Percentiles rank a stretch among this genome's conserved stretches.
phyloP scores from a whole-genome alignment of 2,329 filamentous ascomycete species.

The Coniochaeta sp. region DNA sequence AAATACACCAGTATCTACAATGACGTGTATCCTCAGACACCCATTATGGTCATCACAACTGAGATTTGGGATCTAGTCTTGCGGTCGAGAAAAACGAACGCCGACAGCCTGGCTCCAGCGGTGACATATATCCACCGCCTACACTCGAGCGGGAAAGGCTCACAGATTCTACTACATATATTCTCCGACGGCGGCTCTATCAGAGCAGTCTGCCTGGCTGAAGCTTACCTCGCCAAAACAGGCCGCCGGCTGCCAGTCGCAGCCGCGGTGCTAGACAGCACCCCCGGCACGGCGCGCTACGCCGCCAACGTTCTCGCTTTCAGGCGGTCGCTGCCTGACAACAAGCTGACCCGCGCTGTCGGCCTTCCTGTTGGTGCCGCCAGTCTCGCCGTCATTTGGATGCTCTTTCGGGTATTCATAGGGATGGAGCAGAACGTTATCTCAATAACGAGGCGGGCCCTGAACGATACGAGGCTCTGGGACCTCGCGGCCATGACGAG shows the following conservation, averaged over 20 bases:
- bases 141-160: background rate
- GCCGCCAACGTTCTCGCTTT: too few relatives aligned
- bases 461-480: constrained; percentile 15
- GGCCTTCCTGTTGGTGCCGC: constrained; percentile 9
- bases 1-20: constrained; percentile 40
- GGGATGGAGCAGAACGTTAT: constrained; percentile 12
- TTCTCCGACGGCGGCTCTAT: constrained; percentile 43
- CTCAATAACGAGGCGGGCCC: constrained; percentile 10
- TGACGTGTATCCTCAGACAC: constrained; percentile 31
- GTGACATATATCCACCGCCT: too few relatives aligned
- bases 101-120: constrained; percentile 11
- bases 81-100: constrained; percentile 8
- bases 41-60: constrained; percentile 30
- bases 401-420: constrained; percentile 6
- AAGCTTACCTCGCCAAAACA: constrained; percentile 23
- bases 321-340: too few relatives aligned
- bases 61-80: constrained; percentile 12
- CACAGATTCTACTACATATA: constrained; percentile 31
- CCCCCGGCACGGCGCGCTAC: too few relatives aligned
- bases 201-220: constrained; percentile 28
- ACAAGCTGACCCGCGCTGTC: constrained; percentile 22
- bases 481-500: constrained; percentile 5
- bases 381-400: constrained; percentile 10
- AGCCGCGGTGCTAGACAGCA: too few relatives aligned
- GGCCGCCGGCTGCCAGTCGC: too few relatives aligned